Conservation (phyloP, 2,329 filamentous ascomycete species). For the Neofusicoccum sp. region DNA sequence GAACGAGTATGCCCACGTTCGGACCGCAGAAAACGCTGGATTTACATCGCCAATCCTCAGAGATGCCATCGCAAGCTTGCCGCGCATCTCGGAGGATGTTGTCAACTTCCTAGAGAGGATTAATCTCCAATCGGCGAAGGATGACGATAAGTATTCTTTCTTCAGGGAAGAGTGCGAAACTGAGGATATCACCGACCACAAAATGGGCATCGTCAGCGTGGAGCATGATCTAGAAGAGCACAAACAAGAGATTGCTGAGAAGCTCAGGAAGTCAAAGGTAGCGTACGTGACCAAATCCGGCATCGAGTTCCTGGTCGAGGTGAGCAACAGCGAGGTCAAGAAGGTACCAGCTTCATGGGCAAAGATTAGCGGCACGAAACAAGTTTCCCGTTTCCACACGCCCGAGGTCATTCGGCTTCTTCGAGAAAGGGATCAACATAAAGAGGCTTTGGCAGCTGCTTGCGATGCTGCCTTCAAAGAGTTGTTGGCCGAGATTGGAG, state of each 20-base stretch:
- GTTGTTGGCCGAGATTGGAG: slow-evolving; percentile 72
- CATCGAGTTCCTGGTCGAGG: slow-evolving; percentile 93
- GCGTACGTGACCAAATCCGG: slow-evolving; percentile 83
- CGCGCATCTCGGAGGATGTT: slow-evolving; percentile 73
- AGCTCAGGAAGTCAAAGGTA: slow-evolving; percentile 70
- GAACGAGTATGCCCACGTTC: slow-evolving; percentile 71
- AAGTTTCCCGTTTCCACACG: slow-evolving; percentile 88
- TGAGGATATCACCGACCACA: slow-evolving; percentile 85
- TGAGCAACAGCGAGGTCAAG: slow-evolving; percentile 80
- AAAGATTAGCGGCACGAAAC: slow-evolving; percentile 94
- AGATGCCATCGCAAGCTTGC: slow-evolving; percentile 73
- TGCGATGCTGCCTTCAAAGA: slow-evolving; percentile 80
- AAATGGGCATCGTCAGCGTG: slow-evolving; percentile 89
- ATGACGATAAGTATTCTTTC: slow-evolving; percentile 92
- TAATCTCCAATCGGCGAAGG: slow-evolving; percentile 78
- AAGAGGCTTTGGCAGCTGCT: slow-evolving; percentile 87
- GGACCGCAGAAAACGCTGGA: slow-evolving; percentile 65
- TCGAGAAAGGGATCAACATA: slow-evolving; percentile 89
- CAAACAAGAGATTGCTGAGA: slow-evolving; percentile 68
- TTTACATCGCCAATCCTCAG: slow-evolving; percentile 73
- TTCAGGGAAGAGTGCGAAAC: slow-evolving; percentile 87
- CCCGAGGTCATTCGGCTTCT: slow-evolving; percentile 84
- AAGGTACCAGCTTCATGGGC: slow-evolving; percentile 91
- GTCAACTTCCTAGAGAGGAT: slow-evolving; percentile 79
- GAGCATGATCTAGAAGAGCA: slow-evolving; percentile 87